These are phyloP conservation scores for Dunaliella primolecta DNA, from an alignment of 139 green algal species.

Conservation along the genomic window DNA sequence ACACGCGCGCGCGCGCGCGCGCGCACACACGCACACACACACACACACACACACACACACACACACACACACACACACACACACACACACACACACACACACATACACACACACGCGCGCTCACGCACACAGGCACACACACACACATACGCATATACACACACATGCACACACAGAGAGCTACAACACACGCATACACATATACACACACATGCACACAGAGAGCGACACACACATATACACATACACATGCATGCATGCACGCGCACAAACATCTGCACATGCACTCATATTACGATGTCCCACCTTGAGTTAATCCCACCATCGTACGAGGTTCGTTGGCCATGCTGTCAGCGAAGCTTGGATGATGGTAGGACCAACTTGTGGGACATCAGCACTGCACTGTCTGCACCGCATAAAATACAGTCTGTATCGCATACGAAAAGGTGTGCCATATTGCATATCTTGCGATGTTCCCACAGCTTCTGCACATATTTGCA, in stretches of 20 bases:
- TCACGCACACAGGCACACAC: background rate
- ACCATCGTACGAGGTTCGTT: no score
- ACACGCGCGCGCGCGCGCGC: background rate
- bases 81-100: background rate
- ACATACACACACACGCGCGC: slow-evolving; percentile 6
- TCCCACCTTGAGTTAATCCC: no score
- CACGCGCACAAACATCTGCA: background rate
- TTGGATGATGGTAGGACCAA: no score
- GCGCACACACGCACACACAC: no score
- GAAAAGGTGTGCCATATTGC: no score
- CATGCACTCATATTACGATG: background rate
- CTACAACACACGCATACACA: background rate
- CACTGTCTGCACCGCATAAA: no score
- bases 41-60: background rate
- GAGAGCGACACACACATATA: background rate
- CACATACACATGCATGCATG: background rate
- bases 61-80: background rate
- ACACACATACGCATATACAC: background rate
- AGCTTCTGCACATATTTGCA: no score
- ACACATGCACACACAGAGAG: slow-evolving; percentile 3
- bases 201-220: slow-evolving; percentile 6
- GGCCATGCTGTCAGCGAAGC: no score
- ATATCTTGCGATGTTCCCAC: no score
- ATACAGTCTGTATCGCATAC: no score
- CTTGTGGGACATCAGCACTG: no score